Base-by-base conservation (phyloP, 2,329 filamentous ascomycete species). In the Exophiala sideris region DNA sequence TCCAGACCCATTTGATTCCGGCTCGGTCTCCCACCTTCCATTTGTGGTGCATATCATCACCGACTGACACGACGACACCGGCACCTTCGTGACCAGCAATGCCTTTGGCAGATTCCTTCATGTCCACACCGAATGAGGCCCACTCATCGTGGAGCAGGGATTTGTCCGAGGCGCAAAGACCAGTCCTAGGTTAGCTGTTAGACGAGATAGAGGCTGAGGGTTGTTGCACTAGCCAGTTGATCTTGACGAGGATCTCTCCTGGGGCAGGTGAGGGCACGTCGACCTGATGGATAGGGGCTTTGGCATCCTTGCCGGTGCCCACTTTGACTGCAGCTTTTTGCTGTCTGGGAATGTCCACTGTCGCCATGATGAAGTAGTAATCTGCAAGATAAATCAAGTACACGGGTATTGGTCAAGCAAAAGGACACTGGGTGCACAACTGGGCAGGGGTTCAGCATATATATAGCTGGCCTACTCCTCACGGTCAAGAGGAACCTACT, bases 1-100 rank as follows among this genome's bases (percentile, higher is more conserved):
- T 87, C 73, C 95, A 92, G 67, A 96, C 79, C 91, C 91, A 96
- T 62, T 89, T 96, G 73, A 97, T 82, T 69, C 91, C 91, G 59
- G 84, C 92, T 66, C 90, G 78, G 68, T 95, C 90, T 64, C 91
- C 91, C 64, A 96, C 78, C 70, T 90, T 63, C 76, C 61, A 96
- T 75, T 65, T 92, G 87, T 6, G 79, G 73, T 63, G 92, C 89
- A 42, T 95, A 80, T 29, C 50, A 18, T 86, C 78, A 64, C 91
- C 91, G 56, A 81, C 81, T 47, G 88, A 85, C 29, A 96, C 91
- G 32, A 96, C 88, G 44, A 91, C 72, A 68, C 91, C 91, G 24
- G 89, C 90, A 65, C 91, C 83, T 70, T 85, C 82, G 68, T 85
- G 80, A 18, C 67, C 67, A 11, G 62, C 61, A 51, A 64, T 62